Evolutionary conservation across 139 green algal genomes (phyloP).

Genomic region (Coelastrella sp.): DNA sequence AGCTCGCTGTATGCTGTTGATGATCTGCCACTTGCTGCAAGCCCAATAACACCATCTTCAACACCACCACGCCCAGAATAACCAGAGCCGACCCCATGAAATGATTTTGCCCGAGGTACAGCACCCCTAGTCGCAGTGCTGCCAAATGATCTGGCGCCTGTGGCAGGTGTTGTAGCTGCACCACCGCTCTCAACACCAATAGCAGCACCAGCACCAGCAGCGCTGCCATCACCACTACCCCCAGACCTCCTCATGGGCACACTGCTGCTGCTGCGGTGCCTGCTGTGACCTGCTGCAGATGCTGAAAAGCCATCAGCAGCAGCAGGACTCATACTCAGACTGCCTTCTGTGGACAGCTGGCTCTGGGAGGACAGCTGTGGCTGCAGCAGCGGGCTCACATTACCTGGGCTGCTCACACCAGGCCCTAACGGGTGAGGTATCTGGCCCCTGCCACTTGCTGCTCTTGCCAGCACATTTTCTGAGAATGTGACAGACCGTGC

Average conservation of each 20-base stretch:
- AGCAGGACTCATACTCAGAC: not conserved
- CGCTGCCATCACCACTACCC: not conserved
- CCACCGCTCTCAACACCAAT: not conserved
- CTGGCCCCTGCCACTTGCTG: not conserved
- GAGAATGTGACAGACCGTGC: conserved; percentile 3
- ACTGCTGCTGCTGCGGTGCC: not conserved
- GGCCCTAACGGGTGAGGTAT: not conserved
- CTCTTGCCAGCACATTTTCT: not conserved
- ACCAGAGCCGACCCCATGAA: conserved; percentile 9
- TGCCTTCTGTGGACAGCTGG: not conserved
- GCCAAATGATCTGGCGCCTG: not conserved
- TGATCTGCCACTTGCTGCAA: conserved; percentile 3
- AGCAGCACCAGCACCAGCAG: not conserved
- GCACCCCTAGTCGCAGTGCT: not conserved
- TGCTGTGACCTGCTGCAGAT: not conserved
- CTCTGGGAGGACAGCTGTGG: not conserved
- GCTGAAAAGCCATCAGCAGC: not conserved
- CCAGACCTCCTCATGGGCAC: not conserved
- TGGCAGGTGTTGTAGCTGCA: not conserved
- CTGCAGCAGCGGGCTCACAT: not conserved
- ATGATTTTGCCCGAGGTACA: not conserved
- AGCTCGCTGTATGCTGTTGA: conserved; percentile 1
- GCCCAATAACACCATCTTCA: not conserved
- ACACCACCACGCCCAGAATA: not conserved
- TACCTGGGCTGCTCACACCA: not conserved